phyloP scores from a whole-genome alignment of 768 basidiomycete genomes.

The Leccinum truebloodii region DNA sequence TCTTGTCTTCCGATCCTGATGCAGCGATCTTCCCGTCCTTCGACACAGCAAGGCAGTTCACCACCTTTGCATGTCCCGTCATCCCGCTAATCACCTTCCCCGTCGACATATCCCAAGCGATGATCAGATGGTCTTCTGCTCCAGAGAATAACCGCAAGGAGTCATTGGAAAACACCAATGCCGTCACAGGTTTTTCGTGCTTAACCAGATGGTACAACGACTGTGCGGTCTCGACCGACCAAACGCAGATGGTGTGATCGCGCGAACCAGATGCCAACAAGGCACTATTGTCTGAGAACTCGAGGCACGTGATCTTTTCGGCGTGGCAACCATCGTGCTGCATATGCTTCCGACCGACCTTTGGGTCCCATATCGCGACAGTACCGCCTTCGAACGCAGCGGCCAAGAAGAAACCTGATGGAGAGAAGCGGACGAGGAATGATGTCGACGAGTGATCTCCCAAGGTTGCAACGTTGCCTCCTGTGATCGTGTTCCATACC shows the following conservation, averaged over 20 bases:
- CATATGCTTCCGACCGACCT: constrained; percentile 18
- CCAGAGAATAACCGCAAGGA: constrained; percentile 24
- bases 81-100: constrained; percentile 20
- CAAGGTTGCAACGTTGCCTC: constrained; percentile 22
- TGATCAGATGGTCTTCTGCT: constrained; percentile 23
- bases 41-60: constrained; percentile 24
- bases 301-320: constrained; percentile 19
- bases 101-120: constrained; percentile 19
- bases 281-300: constrained; percentile 16
- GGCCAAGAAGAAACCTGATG: constrained; percentile 22
- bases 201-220: constrained; percentile 10
- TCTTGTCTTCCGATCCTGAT: constrained; percentile 28
- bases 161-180: constrained; percentile 25
- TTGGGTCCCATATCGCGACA: constrained; percentile 24
- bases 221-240: constrained; percentile 22
- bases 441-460: constrained; percentile 15
- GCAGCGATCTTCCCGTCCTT: constrained; percentile 16
- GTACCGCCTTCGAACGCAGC: constrained; percentile 19
- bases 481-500: constrained; percentile 24
- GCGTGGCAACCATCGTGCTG: constrained; percentile 15
- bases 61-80: constrained; percentile 21
- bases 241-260: constrained; percentile 21
- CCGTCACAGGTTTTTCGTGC: constrained; percentile 22
- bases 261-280: constrained; percentile 22
- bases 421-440: constrained; percentile 18